Percentiles rank a stretch among this genome's conserved stretches.
These are phyloP conservation scores for Musa troglodytarum DNA, from an alignment of 176 grass and related monocot species.

Conservation along the genomic window DNA sequence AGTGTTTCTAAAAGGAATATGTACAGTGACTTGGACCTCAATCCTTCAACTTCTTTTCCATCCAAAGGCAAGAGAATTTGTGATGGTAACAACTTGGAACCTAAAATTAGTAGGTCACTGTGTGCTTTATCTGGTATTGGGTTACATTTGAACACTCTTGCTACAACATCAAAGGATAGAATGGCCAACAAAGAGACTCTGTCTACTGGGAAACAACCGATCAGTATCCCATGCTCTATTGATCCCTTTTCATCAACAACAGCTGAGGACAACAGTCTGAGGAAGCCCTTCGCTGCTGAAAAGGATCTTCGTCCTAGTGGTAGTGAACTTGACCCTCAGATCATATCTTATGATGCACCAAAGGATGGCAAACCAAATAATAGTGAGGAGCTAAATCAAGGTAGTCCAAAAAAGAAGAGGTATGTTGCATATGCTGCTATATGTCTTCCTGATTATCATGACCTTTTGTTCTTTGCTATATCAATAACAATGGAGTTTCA, in stretches of 20 bases:
- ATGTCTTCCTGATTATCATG: background rate
- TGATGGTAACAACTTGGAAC: slow-evolving; percentile 25
- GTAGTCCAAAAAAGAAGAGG: slow-evolving; percentile 91
- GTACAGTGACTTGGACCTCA: slow-evolving; percentile 17
- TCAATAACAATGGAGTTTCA: slow-evolving; percentile 8
- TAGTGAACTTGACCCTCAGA: slow-evolving; percentile 24
- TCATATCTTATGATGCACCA: slow-evolving; percentile 38
- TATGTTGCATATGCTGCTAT: slow-evolving; percentile 15
- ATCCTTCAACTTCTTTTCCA: slow-evolving; percentile 27
- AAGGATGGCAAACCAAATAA: slow-evolving; percentile 35
- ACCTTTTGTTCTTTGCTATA: background rate
- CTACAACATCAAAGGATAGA: slow-evolving; percentile 58
- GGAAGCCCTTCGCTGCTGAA: slow-evolving; percentile 35
- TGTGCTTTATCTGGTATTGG: slow-evolving; percentile 66
- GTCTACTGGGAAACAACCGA: slow-evolving; percentile 39
- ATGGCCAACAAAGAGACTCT: slow-evolving; percentile 32
- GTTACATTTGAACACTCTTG: slow-evolving; percentile 87
- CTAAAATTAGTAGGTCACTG: slow-evolving; percentile 37
- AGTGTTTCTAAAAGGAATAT: slow-evolving; percentile 37
- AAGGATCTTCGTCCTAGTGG: slow-evolving; percentile 32
- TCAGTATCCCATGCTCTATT: slow-evolving; percentile 28
- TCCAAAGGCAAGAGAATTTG: slow-evolving; percentile 50
- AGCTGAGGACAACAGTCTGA: slow-evolving; percentile 34
- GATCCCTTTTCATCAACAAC: slow-evolving; percentile 31
- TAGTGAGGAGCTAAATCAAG: slow-evolving; percentile 45